Evolutionary conservation across 164 flowering plant genomes (phyloP).

Genomic region (Brasenia schreberi): DNA sequence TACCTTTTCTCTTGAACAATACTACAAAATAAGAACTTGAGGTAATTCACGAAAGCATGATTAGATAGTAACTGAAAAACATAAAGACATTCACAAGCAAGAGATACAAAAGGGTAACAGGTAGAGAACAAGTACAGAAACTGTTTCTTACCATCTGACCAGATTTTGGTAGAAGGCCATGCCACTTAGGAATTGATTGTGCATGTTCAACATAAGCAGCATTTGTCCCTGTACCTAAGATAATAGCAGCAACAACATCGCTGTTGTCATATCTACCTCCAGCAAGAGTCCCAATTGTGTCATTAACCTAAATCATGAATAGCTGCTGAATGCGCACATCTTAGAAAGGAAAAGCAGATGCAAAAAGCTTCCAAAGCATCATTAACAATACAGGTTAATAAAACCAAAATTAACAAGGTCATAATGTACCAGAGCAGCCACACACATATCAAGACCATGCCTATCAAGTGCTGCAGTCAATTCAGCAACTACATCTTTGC

Average conservation of each 20-base stretch:
- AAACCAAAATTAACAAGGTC: neutral
- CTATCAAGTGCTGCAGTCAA: conserved; percentile 58
- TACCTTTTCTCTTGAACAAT: neutral
- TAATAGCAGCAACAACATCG: conserved; percentile 83
- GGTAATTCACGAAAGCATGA: no score
- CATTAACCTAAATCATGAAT: conserved; percentile 55
- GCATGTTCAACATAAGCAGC: conserved; percentile 98
- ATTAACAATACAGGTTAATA: no score
- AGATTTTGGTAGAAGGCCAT: conserved; percentile 76
- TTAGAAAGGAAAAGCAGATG: neutral
- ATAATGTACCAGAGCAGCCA: conserved; percentile 53
- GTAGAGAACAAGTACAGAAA: neutral
- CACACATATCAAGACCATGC: conserved; percentile 67
- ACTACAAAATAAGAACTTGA: no score
- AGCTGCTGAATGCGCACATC: neutral
- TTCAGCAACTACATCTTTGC: conserved; percentile 63
- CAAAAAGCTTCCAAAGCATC: no score
- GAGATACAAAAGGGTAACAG: neutral
- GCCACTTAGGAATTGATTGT: conserved; percentile 95
- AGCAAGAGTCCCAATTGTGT: conserved; percentile 91
- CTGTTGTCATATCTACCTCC: conserved; percentile 62
- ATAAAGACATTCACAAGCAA: neutral
- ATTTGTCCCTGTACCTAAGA: conserved; percentile 96
- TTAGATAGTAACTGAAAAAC: no score
- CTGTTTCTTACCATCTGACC: conserved; percentile 79